Evolutionary conservation across 2,329 filamentous ascomycete genomes (phyloP).

Genomic region (Chalaropsis ovoidea): DNA sequence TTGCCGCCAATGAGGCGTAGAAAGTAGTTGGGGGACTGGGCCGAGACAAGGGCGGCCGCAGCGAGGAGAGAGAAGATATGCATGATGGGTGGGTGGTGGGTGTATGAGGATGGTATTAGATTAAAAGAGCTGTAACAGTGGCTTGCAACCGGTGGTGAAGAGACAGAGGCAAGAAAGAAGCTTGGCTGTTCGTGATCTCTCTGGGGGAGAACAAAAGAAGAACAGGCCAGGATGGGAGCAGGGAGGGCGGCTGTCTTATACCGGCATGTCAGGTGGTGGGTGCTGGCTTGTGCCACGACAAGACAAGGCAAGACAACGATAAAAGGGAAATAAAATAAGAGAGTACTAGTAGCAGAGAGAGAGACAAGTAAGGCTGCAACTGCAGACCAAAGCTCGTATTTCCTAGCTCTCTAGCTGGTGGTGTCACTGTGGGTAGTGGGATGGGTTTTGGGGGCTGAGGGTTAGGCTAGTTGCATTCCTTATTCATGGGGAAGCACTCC

Average conservation of each 20-base stretch:
- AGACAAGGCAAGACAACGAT: neutral
- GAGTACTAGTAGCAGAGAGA: neutral
- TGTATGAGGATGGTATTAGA: neutral
- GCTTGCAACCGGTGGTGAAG: too few relatives aligned
- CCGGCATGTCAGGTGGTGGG: neutral
- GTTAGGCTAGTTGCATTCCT: neutral
- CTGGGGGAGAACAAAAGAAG: neutral
- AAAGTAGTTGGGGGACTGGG: conserved; percentile 24
- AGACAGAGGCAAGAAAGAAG: neutral
- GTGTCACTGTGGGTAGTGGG: conserved; percentile 3
- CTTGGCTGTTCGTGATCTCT: neutral
- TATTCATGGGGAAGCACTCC: neutral
- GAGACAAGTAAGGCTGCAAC: neutral
- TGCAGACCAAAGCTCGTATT: conserved; percentile 17
- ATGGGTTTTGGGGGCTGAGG: neutral
- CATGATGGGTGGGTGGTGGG: neutral
- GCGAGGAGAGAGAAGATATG: conserved; percentile 6
- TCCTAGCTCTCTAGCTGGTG: neutral
- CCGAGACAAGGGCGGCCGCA: conserved; percentile 12
- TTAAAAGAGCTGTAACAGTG: neutral
- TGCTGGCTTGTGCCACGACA: neutral
- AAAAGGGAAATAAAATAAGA: neutral
- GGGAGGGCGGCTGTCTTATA: conserved; percentile 9
- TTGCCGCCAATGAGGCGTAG: conserved; percentile 23
- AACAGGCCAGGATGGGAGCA: neutral